Evolutionary conservation across 2,329 filamentous ascomycete species (phyloP).

Genomic region (Pseudogymnoascus sp.): DNA sequence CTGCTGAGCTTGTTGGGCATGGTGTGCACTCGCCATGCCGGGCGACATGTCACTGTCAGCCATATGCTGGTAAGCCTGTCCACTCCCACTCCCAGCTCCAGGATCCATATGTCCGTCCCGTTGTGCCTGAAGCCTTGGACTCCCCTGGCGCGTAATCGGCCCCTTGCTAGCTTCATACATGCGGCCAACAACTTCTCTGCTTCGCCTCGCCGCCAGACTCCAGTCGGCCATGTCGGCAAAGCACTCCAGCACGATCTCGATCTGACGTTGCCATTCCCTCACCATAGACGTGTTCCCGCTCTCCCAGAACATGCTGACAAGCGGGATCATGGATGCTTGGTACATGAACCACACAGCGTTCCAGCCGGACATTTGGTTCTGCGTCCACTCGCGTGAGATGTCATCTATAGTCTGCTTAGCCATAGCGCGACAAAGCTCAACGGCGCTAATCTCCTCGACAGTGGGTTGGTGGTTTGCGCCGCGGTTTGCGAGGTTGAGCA

Average conservation of each 20-base stretch:
- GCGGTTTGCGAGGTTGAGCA: constrained; percentile 52
- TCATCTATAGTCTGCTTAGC: constrained; percentile 65
- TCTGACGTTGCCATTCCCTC: constrained; percentile 43
- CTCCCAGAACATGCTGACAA: constrained; percentile 68
- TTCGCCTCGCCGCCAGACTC: constrained; percentile 54
- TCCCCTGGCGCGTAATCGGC: constrained; percentile 23
- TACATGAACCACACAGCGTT: constrained; percentile 77
- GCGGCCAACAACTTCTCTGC: constrained; percentile 53
- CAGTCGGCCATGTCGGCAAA: constrained; percentile 57
- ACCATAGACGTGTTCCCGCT: constrained; percentile 28
- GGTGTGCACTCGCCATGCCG: constrained; percentile 22
- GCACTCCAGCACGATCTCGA: constrained; percentile 50
- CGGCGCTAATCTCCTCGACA: constrained; percentile 57
- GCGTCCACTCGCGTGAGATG: constrained; percentile 60
- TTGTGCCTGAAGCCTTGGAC: constrained; percentile 24
- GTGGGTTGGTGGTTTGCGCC: constrained; percentile 24
- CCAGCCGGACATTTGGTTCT: constrained; percentile 71
- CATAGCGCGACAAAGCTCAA: constrained; percentile 60
- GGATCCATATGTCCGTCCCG: constrained; percentile 21
- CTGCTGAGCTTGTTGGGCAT: constrained; percentile 32
- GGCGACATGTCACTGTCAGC: constrained; percentile 14
- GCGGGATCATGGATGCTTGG: constrained; percentile 70
- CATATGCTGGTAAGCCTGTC: constrained; percentile 11
- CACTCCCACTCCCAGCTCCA: constrained; percentile 10
- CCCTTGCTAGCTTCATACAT: constrained; percentile 49